These are phyloP conservation scores for Nothophaeocryptopus gaeumannii DNA, from an alignment of 2,329 filamentous ascomycete genomes.

Conservation along the genomic window DNA sequence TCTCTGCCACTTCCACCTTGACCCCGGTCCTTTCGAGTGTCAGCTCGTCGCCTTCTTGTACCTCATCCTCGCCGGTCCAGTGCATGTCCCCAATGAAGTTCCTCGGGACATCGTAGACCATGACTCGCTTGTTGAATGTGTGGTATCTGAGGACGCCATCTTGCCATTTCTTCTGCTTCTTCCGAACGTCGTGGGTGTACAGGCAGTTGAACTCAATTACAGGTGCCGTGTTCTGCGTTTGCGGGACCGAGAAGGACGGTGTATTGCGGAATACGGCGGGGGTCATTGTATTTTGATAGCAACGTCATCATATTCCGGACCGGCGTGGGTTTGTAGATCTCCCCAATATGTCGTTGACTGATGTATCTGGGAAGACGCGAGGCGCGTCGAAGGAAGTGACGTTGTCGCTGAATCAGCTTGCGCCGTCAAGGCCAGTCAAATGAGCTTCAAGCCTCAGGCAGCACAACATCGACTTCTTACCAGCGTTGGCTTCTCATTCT, in stretches of 20 bases:
- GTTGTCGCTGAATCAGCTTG: too few species aligned
- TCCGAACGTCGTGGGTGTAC: constrained; percentile 78
- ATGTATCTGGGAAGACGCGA: too few species aligned
- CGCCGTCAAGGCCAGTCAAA: too few species aligned
- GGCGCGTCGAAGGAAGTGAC: too few species aligned
- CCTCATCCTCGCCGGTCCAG: constrained; percentile 66
- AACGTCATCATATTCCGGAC: too few species aligned
- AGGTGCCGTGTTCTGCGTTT: constrained; percentile 64
- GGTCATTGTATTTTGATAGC: constrained; percentile 27
- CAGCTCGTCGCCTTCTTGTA: constrained; percentile 80
- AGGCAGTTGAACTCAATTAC: constrained; percentile 83
- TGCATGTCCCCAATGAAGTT: constrained; percentile 83
- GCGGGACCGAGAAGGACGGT: constrained; percentile 41
- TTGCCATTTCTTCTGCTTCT: constrained; percentile 91
- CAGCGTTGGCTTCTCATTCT: too few species aligned
- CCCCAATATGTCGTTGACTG: too few species aligned
- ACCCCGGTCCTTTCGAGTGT: constrained; percentile 71
- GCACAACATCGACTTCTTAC: too few species aligned
- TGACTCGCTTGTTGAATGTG: constrained; percentile 83
- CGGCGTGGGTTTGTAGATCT: too few species aligned
- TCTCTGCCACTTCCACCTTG: constrained; percentile 77
- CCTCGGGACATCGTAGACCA: constrained; percentile 81
- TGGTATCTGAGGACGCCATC: constrained; percentile 87
- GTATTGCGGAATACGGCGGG: constrained; percentile 35
- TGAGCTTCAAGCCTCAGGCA: too few species aligned